Percentiles rank a stretch among this genome's conserved stretches.
phyloP scores from a whole-genome alignment of 176 grass and related monocot species.

The Carex parvula region DNA sequence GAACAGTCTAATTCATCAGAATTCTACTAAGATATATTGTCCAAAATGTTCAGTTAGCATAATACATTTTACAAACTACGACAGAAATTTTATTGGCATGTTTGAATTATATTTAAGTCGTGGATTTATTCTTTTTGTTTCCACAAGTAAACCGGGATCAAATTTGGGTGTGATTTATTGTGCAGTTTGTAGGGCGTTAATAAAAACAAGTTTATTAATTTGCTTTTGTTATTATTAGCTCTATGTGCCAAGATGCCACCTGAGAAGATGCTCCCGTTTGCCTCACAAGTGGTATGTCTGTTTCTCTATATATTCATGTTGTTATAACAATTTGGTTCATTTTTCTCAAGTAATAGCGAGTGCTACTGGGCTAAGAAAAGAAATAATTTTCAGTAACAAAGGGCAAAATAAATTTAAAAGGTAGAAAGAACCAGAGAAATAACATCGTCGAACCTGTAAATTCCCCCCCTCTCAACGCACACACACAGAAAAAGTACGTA shows the following conservation, averaged over 20 bases:
- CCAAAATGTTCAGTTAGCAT: no score
- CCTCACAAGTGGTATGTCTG: constrained; percentile 57
- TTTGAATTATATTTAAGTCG: no score
- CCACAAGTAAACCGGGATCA: not conserved
- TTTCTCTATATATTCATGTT: not conserved
- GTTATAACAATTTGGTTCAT: not conserved
- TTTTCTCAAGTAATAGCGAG: not conserved
- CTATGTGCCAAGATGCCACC: constrained; percentile 59
- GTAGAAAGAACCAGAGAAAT: not conserved
- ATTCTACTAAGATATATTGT: not conserved
- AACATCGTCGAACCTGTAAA: not conserved
- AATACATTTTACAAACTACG: no score
- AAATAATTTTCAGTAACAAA: not conserved
- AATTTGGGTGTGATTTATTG: constrained; percentile 1
- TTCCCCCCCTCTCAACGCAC: not conserved
- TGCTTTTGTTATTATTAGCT: constrained; percentile 33
- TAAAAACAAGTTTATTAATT: not conserved
- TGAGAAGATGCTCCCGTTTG: constrained; percentile 87
- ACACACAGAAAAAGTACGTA: not conserved
- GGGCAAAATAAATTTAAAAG: not conserved
- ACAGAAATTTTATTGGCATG: no score
- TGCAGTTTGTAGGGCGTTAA: not conserved
- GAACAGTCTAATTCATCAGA: not conserved
- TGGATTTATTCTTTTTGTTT: no score
- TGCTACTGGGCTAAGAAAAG: not conserved